Evolutionary conservation across 257 asterid species (phyloP).

Genomic region (Apocynum venetum): DNA sequence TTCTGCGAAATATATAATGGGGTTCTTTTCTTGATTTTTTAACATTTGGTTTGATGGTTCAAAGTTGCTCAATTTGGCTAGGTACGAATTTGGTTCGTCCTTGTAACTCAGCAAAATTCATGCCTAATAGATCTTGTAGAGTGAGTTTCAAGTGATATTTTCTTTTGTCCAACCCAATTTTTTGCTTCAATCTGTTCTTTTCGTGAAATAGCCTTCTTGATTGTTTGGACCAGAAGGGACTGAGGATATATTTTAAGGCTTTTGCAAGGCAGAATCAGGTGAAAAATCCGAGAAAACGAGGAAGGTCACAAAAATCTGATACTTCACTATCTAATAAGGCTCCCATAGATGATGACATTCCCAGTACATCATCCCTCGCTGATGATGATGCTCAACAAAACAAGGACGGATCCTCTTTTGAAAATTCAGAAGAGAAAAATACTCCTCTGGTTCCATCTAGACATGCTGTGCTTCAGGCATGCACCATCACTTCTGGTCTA

Average conservation of each 20-base stretch:
- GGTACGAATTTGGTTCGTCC: conserved; percentile 34
- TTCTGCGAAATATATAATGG: background rate
- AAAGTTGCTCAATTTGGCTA: conserved; percentile 17
- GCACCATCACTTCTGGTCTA: conserved; percentile 58
- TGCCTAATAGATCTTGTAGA: conserved; percentile 25
- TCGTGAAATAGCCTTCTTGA: background rate
- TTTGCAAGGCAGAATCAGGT: conserved; percentile 48
- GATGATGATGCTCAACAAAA: conserved; percentile 29
- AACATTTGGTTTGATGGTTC: conserved; percentile 2
- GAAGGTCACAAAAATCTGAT: conserved; percentile 25
- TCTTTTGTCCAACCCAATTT: background rate
- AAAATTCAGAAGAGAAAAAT: conserved; percentile 29
- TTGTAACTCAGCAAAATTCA: conserved; percentile 18
- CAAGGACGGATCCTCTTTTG: conserved; percentile 17
- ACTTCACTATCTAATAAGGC: conserved; percentile 26
- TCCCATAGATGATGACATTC: conserved; percentile 25
- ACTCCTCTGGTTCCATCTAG: conserved; percentile 44
- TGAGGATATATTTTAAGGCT: conserved; percentile 32
- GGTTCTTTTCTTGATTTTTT: background rate
- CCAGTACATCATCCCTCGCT: conserved; percentile 3
- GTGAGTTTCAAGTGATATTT: conserved; percentile 39
- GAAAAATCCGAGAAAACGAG: conserved; percentile 40
- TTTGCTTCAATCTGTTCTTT: background rate
- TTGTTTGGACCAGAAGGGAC: conserved; percentile 29
- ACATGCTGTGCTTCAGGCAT: conserved; percentile 75